phyloP scores from a whole-genome alignment of 306 rosid genomes.

The Glycine latifolia region DNA sequence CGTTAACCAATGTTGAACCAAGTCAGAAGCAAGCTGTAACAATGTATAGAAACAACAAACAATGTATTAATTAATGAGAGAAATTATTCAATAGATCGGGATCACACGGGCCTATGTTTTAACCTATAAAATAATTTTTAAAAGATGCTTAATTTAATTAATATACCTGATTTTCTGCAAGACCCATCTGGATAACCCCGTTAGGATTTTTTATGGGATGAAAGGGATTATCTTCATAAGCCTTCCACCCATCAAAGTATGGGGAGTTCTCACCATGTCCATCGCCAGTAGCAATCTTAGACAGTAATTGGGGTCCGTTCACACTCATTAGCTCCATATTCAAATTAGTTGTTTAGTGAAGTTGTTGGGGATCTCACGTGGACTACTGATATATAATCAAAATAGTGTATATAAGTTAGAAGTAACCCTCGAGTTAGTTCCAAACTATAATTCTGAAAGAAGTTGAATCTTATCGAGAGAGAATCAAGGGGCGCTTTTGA shows the following conservation, averaged over 20 bases:
- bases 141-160: background rate
- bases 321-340: background rate
- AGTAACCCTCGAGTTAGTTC: too few relatives aligned
- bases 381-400: too few relatives aligned
- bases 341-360: background rate
- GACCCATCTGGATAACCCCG: constrained; percentile 94
- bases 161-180: constrained; percentile 84
- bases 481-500: background rate
- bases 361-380: background rate
- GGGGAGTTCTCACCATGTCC: constrained; percentile 82
- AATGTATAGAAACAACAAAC: background rate
- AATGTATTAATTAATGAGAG: background rate
- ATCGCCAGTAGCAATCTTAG: constrained; percentile 70
- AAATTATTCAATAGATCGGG: too few relatives aligned
- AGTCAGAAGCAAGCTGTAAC: constrained; percentile 65
- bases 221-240: constrained; percentile 71
- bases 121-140: too few relatives aligned
- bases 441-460: background rate
- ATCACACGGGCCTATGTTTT: too few relatives aligned
- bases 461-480: background rate
- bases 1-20: constrained; percentile 68
- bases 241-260: constrained; percentile 90
- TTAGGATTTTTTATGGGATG: constrained; percentile 61
- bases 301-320: constrained; percentile 54
- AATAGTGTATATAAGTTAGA: too few relatives aligned